Conservation (phyloP, 139 green algal genomes). For the Mesotaenium endlicherianum region DNA sequence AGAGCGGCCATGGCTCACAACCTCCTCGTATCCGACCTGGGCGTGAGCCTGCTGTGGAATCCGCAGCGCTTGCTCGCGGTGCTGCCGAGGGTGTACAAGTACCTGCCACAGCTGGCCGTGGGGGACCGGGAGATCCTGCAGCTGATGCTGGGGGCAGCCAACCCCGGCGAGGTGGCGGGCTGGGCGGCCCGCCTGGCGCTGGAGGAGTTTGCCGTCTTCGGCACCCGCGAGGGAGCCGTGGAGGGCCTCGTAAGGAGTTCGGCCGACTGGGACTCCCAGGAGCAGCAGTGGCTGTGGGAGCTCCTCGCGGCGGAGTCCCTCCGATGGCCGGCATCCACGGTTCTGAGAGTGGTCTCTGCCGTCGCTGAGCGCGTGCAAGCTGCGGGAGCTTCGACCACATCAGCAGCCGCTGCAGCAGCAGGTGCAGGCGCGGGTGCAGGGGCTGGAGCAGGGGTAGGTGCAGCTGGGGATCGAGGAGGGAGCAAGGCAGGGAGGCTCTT, state of each 20-base stretch:
- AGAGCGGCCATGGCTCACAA: not conserved
- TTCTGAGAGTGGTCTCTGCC: too few relatives aligned
- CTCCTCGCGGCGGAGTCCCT: conserved; percentile 12
- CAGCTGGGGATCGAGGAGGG: too few relatives aligned
- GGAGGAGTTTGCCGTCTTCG: conserved; percentile 15
- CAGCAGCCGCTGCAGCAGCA: too few relatives aligned
- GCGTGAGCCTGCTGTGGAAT: conserved; percentile 26
- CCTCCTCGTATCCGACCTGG: not conserved
- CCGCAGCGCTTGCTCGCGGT: conserved; percentile 7
- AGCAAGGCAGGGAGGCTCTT: too few relatives aligned
- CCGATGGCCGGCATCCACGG: too few relatives aligned
- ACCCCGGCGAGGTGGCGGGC: not conserved
- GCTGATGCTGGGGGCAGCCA: not conserved
- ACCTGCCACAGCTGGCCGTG: conserved; percentile 29
- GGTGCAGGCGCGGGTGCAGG: too few relatives aligned
- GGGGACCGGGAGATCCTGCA: conserved; percentile 7
- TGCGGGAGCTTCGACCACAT: too few relatives aligned
- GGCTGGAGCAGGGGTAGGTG: too few relatives aligned
- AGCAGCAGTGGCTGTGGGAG: conserved; percentile 15
- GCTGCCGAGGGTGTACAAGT: conserved; percentile 24
- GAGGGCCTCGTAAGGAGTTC: not conserved
- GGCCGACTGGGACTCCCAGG: conserved; percentile 4
- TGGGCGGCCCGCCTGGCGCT: not conserved
- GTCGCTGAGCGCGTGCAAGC: too few relatives aligned
- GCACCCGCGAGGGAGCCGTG: not conserved